phyloP scores from a whole-genome alignment of 169 alveolate genomes.

The Plasmodium ovale region DNA sequence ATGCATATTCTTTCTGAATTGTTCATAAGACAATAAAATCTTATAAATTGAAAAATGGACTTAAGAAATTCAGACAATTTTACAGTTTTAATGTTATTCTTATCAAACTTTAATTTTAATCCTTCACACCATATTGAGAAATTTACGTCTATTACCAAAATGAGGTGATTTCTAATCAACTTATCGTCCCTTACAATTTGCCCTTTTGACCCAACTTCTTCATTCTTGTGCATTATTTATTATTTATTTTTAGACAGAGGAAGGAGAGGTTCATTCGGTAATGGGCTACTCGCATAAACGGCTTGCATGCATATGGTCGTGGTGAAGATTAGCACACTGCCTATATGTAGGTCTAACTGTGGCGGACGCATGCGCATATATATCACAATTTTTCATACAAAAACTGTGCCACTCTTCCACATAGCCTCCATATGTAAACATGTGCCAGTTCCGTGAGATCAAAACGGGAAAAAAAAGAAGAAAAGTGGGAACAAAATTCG shows the following conservation, averaged over 20 bases:
- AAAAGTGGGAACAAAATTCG: too few relatives aligned
- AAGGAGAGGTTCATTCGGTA: too few relatives aligned
- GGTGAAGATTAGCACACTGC: too few relatives aligned
- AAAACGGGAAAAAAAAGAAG: too few relatives aligned
- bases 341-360: too few relatives aligned
- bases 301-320: too few relatives aligned
- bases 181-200: slow-evolving; percentile 22
- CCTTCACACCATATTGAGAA: slow-evolving; percentile 69
- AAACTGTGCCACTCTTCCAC: too few relatives aligned
- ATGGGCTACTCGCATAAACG: too few relatives aligned
- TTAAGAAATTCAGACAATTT: slow-evolving; percentile 46
- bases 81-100: slow-evolving; percentile 29
- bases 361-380: too few relatives aligned
- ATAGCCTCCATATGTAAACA: too few relatives aligned
- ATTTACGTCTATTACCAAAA: slow-evolving; percentile 59
- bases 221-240: slow-evolving; percentile 50
- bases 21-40: slow-evolving; percentile 68
- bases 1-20: slow-evolving; percentile 71
- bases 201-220: slow-evolving; percentile 20
- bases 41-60: slow-evolving; percentile 38
- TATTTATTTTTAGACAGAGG: background rate
- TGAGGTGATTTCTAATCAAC: slow-evolving; percentile 19
- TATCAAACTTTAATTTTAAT: slow-evolving; percentile 64
- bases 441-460: too few relatives aligned
- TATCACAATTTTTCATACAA: too few relatives aligned